phyloP scores from a whole-genome alignment of 2,329 filamentous ascomycete genomes.

The Ophiostoma sp. region DNA sequence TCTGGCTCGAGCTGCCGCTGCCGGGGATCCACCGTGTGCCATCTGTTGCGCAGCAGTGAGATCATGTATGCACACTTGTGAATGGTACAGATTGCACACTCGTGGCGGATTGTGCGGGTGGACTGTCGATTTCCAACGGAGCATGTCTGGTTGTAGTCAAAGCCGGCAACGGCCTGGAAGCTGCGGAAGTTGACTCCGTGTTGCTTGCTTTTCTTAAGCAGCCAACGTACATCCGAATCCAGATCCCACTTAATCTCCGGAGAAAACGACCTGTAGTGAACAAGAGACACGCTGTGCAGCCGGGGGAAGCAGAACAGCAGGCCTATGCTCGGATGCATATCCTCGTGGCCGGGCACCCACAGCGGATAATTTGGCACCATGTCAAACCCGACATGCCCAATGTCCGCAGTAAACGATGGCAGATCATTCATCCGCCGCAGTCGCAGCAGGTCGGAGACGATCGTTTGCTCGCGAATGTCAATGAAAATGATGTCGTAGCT shows the following conservation, averaged over 20 bases:
- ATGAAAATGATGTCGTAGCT: conserved; percentile 24
- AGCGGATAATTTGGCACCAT: conserved; percentile 27
- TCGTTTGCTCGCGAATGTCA: conserved; percentile 23
- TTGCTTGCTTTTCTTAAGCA: conserved; percentile 17
- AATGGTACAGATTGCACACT: conserved; percentile 28
- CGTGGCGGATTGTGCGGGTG: conserved; percentile 19
- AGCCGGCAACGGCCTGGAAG: conserved; percentile 22
- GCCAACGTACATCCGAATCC: conserved; percentile 21
- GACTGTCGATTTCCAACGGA: conserved; percentile 18
- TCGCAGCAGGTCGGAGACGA: conserved; percentile 22
- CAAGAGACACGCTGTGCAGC: conserved; percentile 26
- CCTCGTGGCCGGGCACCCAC: conserved; percentile 23
- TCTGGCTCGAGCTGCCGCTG: conserved; percentile 17
- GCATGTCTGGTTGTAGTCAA: conserved; percentile 21
- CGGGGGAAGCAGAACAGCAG: conserved; percentile 26
- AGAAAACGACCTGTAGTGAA: conserved; percentile 24
- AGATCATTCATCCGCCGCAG: background rate
- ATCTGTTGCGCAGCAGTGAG: conserved; percentile 18
- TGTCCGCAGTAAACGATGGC: conserved; percentile 21
- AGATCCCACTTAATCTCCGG: conserved; percentile 25
- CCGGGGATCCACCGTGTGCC: background rate
- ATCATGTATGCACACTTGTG: conserved; percentile 28
- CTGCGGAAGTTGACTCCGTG: conserved; percentile 23
- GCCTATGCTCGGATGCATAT: conserved; percentile 23
- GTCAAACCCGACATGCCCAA: conserved; percentile 27